These are phyloP conservation scores for Aurantiochytrium sp. DNA, from an alignment of 108 stramenopile genomes.

Conservation along the genomic window DNA sequence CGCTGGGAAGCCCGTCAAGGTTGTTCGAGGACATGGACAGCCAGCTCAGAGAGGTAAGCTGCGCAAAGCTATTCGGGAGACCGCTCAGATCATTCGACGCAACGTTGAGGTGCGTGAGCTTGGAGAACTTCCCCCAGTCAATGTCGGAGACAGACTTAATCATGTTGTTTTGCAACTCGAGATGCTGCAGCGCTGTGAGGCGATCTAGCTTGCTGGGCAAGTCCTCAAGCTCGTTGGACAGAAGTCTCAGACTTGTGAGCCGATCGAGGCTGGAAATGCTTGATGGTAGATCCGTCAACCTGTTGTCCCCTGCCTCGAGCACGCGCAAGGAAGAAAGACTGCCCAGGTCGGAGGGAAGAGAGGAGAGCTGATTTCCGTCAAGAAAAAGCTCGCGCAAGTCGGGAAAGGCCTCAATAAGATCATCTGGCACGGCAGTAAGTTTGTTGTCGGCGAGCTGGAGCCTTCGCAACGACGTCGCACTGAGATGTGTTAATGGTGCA, in stretches of 20 bases:
- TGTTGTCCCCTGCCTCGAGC: too few relatives aligned
- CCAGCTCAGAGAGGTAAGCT: not conserved
- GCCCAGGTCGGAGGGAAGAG: too few relatives aligned
- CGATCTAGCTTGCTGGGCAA: constrained; percentile 19
- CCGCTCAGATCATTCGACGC: not conserved
- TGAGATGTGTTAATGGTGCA: too few relatives aligned
- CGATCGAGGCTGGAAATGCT: not conserved
- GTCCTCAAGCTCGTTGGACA: constrained; percentile 11
- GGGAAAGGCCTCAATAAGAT: too few relatives aligned
- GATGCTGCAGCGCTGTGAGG: constrained; percentile 28
- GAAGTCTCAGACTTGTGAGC: constrained; percentile 25
- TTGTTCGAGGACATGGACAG: not conserved
- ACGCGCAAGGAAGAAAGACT: too few relatives aligned
- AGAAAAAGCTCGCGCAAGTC: too few relatives aligned
- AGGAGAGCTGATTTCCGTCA: too few relatives aligned
- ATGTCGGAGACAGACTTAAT: not conserved
- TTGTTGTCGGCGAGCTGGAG: too few relatives aligned
- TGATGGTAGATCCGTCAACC: too few relatives aligned
- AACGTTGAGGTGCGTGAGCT: constrained; percentile 30
- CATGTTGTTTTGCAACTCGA: constrained; percentile 41
- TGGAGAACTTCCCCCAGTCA: not conserved
- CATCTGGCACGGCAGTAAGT: too few relatives aligned
- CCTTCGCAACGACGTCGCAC: too few relatives aligned
- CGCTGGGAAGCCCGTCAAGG: too few relatives aligned
- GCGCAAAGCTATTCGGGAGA: not conserved